These are phyloP conservation scores for Leccinum rimulosum DNA, from an alignment of 768 basidiomycete genomes.

Conservation along the genomic window DNA sequence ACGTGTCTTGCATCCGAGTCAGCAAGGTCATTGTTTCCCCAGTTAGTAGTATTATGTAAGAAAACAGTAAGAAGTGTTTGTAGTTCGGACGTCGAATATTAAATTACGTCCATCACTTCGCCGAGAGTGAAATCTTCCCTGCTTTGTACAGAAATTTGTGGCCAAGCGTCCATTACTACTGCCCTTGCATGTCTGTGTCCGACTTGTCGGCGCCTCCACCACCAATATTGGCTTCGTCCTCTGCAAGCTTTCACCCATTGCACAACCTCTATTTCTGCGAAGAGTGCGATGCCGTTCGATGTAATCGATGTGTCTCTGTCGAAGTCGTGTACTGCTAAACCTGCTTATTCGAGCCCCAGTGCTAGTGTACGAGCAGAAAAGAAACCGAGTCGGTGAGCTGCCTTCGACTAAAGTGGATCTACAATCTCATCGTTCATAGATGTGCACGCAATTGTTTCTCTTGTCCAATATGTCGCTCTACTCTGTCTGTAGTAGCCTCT, in stretches of 20 bases:
- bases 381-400: slow-evolving; percentile 77
- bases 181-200: slow-evolving; percentile 59
- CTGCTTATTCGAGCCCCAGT: slow-evolving; percentile 93
- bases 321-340: slow-evolving; percentile 99
- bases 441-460: slow-evolving; percentile 98
- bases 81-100: background rate
- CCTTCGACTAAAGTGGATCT: background rate
- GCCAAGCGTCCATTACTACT: slow-evolving; percentile 61
- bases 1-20: no score
- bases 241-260: slow-evolving; percentile 78
- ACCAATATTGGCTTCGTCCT: slow-evolving; percentile 74
- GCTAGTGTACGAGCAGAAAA: slow-evolving; percentile 98
- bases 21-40: no score
- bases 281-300: slow-evolving; percentile 94
- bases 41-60: slow-evolving; percentile 16
- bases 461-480: slow-evolving; percentile 91
- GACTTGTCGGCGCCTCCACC: slow-evolving; percentile 56
- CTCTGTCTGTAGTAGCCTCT: slow-evolving; percentile 86
- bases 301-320: slow-evolving; percentile 86
- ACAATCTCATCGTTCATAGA: slow-evolving; percentile 41
- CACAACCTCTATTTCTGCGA: slow-evolving; percentile 94
- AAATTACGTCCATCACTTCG: background rate
- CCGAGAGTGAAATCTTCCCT: background rate
- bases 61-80: slow-evolving; percentile 1
- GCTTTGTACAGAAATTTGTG: slow-evolving; percentile 31